A percentile compares a stretch with the other conserved stretches of the same genome.
These are phyloP conservation scores for Talaromyces sp. DNA, from an alignment of 2,329 filamentous ascomycete species.

Conservation along the genomic window DNA sequence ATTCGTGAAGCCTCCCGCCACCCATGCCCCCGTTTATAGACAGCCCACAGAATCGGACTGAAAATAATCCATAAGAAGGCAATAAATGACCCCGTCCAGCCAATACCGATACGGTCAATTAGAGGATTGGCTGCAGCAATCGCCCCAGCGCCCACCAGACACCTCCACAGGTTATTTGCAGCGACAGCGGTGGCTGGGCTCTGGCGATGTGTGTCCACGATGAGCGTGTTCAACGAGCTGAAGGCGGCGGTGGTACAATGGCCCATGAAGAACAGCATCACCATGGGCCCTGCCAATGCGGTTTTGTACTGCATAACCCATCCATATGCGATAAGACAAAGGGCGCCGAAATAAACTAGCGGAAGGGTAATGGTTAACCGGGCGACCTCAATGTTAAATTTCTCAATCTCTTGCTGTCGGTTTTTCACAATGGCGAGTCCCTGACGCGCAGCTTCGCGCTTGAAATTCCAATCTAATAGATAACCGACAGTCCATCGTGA, in stretches of 20 bases:
- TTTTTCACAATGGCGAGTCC: constrained; percentile 30
- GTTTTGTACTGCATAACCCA: constrained; percentile 35
- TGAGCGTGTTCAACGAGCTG: constrained; percentile 4
- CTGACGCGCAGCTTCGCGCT: constrained; percentile 27
- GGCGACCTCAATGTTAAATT: constrained; percentile 42
- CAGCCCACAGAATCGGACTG: constrained; percentile 18
- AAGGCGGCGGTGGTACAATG: constrained; percentile 28
- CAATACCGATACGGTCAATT: constrained; percentile 21
- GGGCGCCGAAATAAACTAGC: background rate
- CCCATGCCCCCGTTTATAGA: constrained; percentile 17
- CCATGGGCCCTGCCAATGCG: constrained; percentile 30
- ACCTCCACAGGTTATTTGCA: constrained; percentile 41
- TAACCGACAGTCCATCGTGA: constrained; percentile 35
- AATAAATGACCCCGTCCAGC: constrained; percentile 22
- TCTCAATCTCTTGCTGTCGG: constrained; percentile 29
- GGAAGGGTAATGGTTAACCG: constrained; percentile 38
- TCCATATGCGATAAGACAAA: constrained; percentile 33
- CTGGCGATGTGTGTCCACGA: constrained; percentile 23
- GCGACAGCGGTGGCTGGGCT: constrained; percentile 40
- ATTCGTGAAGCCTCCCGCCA: constrained; percentile 2
- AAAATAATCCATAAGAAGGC: constrained; percentile 19
- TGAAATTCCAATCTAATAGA: constrained; percentile 42
- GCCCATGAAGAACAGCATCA: constrained; percentile 36
- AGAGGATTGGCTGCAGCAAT: constrained; percentile 19
- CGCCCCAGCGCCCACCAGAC: constrained; percentile 39